Evolutionary conservation across 1,284 basidiomycete species (phyloP), one percentile per base, ranked within the genome.

Genomic region (Ceratobasidium papillatum): DNA sequence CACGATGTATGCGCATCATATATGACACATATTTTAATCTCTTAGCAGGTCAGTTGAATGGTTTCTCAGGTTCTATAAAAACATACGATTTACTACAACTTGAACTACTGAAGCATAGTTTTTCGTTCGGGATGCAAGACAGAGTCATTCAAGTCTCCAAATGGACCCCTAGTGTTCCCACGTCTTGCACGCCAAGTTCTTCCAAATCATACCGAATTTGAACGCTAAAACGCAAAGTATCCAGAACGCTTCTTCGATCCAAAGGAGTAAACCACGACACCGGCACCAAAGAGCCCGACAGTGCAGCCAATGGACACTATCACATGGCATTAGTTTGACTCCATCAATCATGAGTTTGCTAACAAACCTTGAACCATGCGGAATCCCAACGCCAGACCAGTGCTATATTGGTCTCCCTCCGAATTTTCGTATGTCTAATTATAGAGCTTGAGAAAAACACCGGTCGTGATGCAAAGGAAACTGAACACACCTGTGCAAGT

Each of bases 291-390:
- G 54, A 95, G 81, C 22, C 94, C 94, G 68, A 95, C 93, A 0
- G 94, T 95, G 80, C 95, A 94, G 74, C 94, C 94, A 78, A 96
- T 94, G 1, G 93, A 93, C 61, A 95, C 93, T 75, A 91, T 88
- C 76, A 95, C 36, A 43, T 38, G n/a, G 47, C 9, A 32, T 58
- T 56, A 36, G 19, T 38, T 38, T 30, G 2, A 11, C 5, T n/a
- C 11, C 2, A 32, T 8, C 2, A 11, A 32, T 2, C 34, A 32
- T 1, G 14, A 58, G 4, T 32, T n/a, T 43, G 27, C 27, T 14
- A 34, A 68, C 66, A 22, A 32, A 69, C 66, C 66, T 69, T 69
- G 76, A 34, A 76, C 74, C 62, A 75, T 75, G 34, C 82, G 78
- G 75, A 84, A 82, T 56, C 83, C 83, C 73, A 83, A 81, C 43